These are phyloP conservation scores for Solidago caesia DNA, from an alignment of 129 eudicot genomes.

Conservation along the genomic window DNA sequence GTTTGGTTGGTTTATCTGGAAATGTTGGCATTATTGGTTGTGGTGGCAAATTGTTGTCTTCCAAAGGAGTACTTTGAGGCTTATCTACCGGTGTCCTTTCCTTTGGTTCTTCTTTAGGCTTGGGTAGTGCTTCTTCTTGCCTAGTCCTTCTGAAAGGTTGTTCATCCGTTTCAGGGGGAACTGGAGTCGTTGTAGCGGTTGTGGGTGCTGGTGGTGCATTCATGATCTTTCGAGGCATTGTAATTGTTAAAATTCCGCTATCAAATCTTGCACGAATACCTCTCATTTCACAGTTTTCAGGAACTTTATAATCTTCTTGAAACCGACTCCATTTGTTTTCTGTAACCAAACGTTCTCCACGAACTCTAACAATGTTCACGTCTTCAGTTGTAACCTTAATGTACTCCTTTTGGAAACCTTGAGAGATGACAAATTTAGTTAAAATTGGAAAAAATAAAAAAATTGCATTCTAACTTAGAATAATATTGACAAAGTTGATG, in stretches of 20 bases:
- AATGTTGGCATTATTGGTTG: conserved; percentile 2
- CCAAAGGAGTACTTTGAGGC: conserved; percentile 11
- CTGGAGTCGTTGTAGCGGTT: conserved; percentile 6
- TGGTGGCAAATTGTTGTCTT: neutral
- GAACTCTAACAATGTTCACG: conserved; percentile 47
- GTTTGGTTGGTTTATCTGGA: neutral
- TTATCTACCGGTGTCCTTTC: conserved; percentile 23
- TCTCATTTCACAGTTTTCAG: conserved; percentile 42
- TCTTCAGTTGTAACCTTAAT: conserved; percentile 61
- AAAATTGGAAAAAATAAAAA: neutral
- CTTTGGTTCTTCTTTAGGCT: conserved; percentile 9
- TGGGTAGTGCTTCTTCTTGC: conserved; percentile 18
- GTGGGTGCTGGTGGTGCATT: conserved; percentile 12
- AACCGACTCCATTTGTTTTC: conserved; percentile 79
- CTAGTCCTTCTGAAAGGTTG: conserved; percentile 12
- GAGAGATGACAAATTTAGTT: neutral
- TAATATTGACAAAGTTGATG: neutral
- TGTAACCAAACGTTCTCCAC: conserved; percentile 55
- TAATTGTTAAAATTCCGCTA: conserved; percentile 52
- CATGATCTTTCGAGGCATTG: conserved; percentile 41
- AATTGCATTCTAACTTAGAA: neutral
- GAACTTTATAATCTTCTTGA: conserved; percentile 51
- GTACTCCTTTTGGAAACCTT: conserved; percentile 59
- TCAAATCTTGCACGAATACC: conserved; percentile 55
- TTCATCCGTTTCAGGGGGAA: conserved; percentile 14